These are phyloP conservation scores for Stagonosporopsis rhizophila DNA, from an alignment of 2,329 filamentous ascomycete species.

Conservation along the genomic window DNA sequence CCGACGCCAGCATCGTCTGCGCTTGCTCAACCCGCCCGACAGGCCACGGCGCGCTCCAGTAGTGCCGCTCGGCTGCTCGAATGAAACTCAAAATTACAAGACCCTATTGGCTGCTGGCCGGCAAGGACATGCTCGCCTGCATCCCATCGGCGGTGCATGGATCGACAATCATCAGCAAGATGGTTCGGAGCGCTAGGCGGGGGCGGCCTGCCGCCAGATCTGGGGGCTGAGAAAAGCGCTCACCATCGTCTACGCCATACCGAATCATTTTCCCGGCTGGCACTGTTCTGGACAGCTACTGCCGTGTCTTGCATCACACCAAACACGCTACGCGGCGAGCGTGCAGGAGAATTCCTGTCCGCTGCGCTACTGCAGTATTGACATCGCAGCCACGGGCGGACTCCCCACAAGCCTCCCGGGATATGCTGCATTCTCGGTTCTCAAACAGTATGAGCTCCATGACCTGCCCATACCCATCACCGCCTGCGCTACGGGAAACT, in stretches of 20 bases:
- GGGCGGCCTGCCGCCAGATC: conserved; percentile 24
- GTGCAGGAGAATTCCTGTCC: conserved; percentile 29
- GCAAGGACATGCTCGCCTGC: conserved; percentile 37
- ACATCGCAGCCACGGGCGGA: conserved; percentile 31
- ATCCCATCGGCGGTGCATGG: conserved; percentile 39
- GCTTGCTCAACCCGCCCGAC: conserved; percentile 22
- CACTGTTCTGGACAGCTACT: conserved; percentile 20
- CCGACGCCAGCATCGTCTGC: conserved; percentile 25
- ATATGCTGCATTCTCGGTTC: conserved; percentile 38
- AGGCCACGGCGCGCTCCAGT: conserved; percentile 39
- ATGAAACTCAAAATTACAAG: conserved; percentile 44
- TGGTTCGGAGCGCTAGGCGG: conserved; percentile 33
- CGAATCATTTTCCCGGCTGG: conserved; percentile 14
- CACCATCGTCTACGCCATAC: conserved; percentile 29
- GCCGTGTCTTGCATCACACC: conserved; percentile 37
- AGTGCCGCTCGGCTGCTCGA: conserved; percentile 34
- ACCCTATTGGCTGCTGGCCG: conserved; percentile 42
- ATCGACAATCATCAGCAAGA: conserved; percentile 36
- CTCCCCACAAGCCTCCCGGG: conserved; percentile 32
- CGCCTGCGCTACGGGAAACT: conserved; percentile 5
- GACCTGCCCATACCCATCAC: conserved; percentile 35
- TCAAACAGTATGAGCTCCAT: conserved; percentile 48
- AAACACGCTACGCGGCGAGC: conserved; percentile 41
- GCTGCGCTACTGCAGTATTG: conserved; percentile 34
- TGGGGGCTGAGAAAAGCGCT: conserved; percentile 29